Percentiles rank a stretch among this genome's conserved stretches.
Evolutionary conservation across 2,329 filamentous ascomycete genomes (phyloP).

Genomic region (Chrysoporthe deuterocubensis): DNA sequence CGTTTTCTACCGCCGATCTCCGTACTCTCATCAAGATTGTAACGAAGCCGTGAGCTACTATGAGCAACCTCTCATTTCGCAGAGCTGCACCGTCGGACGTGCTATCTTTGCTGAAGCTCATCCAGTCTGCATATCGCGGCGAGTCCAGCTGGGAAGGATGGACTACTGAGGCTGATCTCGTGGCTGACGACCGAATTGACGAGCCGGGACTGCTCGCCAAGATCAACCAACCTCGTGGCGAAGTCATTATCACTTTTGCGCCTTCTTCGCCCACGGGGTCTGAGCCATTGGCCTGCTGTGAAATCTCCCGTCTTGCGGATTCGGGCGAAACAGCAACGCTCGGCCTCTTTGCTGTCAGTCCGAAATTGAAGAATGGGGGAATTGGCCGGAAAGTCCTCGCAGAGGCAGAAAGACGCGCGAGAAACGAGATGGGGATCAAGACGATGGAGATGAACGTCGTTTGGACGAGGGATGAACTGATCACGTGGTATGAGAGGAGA

Average conservation of each 20-base stretch:
- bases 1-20: background rate
- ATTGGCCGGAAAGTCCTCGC: slow-evolving; percentile 47
- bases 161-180: slow-evolving; percentile 52
- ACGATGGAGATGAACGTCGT: slow-evolving; percentile 52
- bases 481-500: slow-evolving; percentile 49
- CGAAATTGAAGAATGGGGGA: slow-evolving; percentile 46
- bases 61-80: slow-evolving; percentile 45
- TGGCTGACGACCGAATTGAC: slow-evolving; percentile 50
- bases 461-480: slow-evolving; percentile 47
- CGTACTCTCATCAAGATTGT: background rate
- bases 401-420: slow-evolving; percentile 45
- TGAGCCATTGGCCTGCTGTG: slow-evolving; percentile 49
- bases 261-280: slow-evolving; percentile 11
- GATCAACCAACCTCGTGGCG: slow-evolving; percentile 43
- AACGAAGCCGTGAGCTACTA: background rate
- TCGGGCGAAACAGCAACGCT: slow-evolving; percentile 44
- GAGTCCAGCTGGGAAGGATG: slow-evolving; percentile 46
- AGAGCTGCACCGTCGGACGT: slow-evolving; percentile 41
- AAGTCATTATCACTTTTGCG: slow-evolving; percentile 40
- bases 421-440: slow-evolving; percentile 37
- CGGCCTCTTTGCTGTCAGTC: slow-evolving; percentile 53
- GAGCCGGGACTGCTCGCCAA: slow-evolving; percentile 41
- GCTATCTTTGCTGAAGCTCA: slow-evolving; percentile 41
- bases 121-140: slow-evolving; percentile 51
- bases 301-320: slow-evolving; percentile 39